Base-by-base conservation (phyloP, 192 early-diverging fungal genomes). In the Podila verticillata region DNA sequence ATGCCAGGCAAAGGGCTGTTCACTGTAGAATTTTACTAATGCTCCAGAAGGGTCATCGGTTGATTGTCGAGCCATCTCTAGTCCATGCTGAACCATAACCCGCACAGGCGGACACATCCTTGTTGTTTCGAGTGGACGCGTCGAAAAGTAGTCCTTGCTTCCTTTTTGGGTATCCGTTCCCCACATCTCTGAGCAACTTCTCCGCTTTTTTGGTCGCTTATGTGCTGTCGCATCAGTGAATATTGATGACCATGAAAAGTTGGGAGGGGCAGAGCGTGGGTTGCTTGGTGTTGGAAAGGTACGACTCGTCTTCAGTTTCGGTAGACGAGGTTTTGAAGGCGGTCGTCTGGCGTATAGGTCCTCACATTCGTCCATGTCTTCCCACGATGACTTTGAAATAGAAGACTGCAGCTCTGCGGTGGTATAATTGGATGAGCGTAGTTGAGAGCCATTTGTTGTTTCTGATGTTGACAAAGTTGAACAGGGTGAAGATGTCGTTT, bases 381-480 rank as follows among this genome's bases (percentile, higher is more conserved):
- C 48, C 8, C 15, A 60, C 10, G 57, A 34, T 44, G 44, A 58
- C 5, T 34, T 51, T 28, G 63, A 39, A 15, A 66, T 10, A 10
- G 58, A 66, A 51, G 57, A 61, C 19, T 57, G 69, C 4, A 70
- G 58, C 28, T 70, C 68, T 49, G 68, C 68, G 9, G 68, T 70
- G 39, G 68, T 61, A 2, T 24, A 56, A n/a, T n/a, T 71, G 61
- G 61, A 71, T 4, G 24, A 2, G 17, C n/a, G 31, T 57, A 22
- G 31, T 10, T 5, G 30, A 5, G 32, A 8, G 22, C 7, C 19
- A 12, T 48, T 26, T 2, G 51, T 3, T 24, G 0, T 24, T 9
- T 54, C n/a, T 26, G 20, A 26, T 26, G 5, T 24, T 8, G 51
- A 24, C 1, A n/a, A 54, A 32, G 59, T 57, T 20, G 56, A 15